Evolutionary conservation across 2,329 filamentous ascomycete genomes (phyloP), one percentile per base, ranked within the genome.

Genomic region (Colletotrichum sp.): DNA sequence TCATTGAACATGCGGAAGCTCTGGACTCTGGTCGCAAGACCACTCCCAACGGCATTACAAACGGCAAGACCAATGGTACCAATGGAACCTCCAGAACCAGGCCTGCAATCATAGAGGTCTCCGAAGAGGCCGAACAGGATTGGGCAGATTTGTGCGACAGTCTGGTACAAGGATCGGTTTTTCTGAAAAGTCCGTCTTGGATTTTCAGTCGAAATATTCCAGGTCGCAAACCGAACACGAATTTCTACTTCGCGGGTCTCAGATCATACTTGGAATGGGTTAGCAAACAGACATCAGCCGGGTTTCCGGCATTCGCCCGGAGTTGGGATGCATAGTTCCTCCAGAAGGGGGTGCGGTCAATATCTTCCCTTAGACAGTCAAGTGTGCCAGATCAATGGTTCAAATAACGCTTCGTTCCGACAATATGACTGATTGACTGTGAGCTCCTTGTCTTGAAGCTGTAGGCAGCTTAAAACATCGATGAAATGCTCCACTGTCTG

Each of bases 391-490:
- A 48, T 21, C n/a, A 48, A n/a, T 12, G 8, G 0, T 48, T 21
- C 9, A 12, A 48, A 21, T 6, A 12, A 48, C 43, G 2, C n/a
- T 48, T 48, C 6, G 0, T 21, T 48, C 1, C 9, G 18, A 21
- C 6, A 2, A 0, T 12, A 3, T 12, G 18, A 48, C 10, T 3
- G 0, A n/a, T 0, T 4, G 10, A 48, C n/a, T 21, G 1, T 48
- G 1, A 48, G 18, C 3, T 48, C 0, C 5, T 13, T 7, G 5
- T 13, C n/a, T 21, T 12, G 18, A 43, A 43, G 9, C 18, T 48
- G 6, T 0, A 7, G 10, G n/a, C 43, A 48, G 10, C 43, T 21
- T 1, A 21, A 21, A 21, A 12, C 3, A 21, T 48, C 43, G 18
- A 21, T 7, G 18, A 48, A 1, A 6, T 48, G 43, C 5, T 8